A percentile compares a stretch with the other conserved stretches of the same genome.
Evolutionary conservation across 805 yeast species (phyloP).

Genomic region (Tetrapisispora nanseiensis): DNA sequence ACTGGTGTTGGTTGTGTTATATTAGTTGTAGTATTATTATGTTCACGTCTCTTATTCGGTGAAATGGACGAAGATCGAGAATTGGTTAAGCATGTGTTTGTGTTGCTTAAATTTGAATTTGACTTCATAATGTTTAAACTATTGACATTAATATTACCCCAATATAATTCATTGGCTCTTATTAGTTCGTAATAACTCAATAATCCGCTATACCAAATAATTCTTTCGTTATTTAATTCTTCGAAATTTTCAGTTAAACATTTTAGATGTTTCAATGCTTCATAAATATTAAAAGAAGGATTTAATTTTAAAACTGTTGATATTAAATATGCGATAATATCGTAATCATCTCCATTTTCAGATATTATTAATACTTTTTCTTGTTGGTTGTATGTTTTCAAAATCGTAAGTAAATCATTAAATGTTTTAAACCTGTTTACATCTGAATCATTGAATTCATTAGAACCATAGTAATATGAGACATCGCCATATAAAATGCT

Average conservation of each 20-base stretch:
- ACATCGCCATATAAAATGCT: slow-evolving; percentile 7
- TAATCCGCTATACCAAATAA: slow-evolving; percentile 19
- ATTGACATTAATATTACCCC: slow-evolving; percentile 7
- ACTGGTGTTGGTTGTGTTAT: neutral
- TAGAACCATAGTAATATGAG: slow-evolving; percentile 5
- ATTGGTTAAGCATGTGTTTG: neutral
- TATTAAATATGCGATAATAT: slow-evolving; percentile 17
- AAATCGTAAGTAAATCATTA: slow-evolving; percentile 23
- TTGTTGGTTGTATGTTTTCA: slow-evolving; percentile 12
- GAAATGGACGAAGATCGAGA: slow-evolving; percentile 1
- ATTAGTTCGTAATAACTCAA: slow-evolving; percentile 17
- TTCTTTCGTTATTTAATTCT: slow-evolving; percentile 12
- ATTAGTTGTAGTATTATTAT: neutral
- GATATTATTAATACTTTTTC: slow-evolving; percentile 19
- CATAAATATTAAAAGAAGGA: slow-evolving; percentile 14
- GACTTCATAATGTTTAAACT: neutral
- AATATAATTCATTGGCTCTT: slow-evolving; percentile 11
- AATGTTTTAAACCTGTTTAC: slow-evolving; percentile 17
- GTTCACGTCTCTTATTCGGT: slow-evolving; percentile 2
- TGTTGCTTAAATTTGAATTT: neutral
- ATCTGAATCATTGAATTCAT: slow-evolving; percentile 11
- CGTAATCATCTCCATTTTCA: slow-evolving; percentile 22
- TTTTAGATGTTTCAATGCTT: slow-evolving; percentile 25
- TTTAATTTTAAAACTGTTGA: slow-evolving; percentile 20
- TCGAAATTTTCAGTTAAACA: slow-evolving; percentile 14